Evolutionary conservation across 768 basidiomycete species (phyloP).

Genomic region (Lactarius akahatsu): DNA sequence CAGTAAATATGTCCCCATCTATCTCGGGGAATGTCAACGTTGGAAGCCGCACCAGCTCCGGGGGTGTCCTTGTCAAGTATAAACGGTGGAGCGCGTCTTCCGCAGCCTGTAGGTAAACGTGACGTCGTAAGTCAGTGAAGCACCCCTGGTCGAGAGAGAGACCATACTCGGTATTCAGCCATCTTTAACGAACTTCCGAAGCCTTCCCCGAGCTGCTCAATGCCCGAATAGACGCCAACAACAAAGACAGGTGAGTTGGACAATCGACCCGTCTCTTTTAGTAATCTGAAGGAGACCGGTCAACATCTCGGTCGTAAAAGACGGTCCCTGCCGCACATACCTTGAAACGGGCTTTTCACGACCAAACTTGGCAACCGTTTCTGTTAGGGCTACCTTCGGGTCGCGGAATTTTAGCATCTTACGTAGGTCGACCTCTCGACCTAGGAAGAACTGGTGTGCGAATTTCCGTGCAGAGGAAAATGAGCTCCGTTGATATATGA

Average conservation of each 20-base stretch:
- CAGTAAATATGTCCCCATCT: constrained; percentile 52
- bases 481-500: constrained; percentile 86
- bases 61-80: constrained; percentile 76
- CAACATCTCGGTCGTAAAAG: constrained; percentile 12
- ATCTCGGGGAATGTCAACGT: constrained; percentile 68
- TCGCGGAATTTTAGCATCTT: constrained; percentile 78
- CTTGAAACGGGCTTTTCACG: constrained; percentile 68
- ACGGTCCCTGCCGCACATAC: constrained; percentile 40
- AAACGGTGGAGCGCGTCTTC: constrained; percentile 83
- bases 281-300: constrained; percentile 49
- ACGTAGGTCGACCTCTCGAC: constrained; percentile 78
- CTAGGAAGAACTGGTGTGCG: constrained; percentile 85
- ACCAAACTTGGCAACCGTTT: constrained; percentile 68
- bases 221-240: constrained; percentile 89
- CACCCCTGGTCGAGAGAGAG: constrained; percentile 13
- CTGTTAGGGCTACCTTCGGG: constrained; percentile 73
- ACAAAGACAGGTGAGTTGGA: constrained; percentile 91
- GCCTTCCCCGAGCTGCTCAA: constrained; percentile 87
- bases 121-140: constrained; percentile 15
- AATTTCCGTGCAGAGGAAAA: constrained; percentile 85
- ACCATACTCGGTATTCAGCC: constrained; percentile 83
- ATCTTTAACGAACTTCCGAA: constrained; percentile 91
- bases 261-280: constrained; percentile 91
- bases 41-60: constrained; percentile 66
- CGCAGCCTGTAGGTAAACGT: constrained; percentile 54